Conservation (phyloP, 1,139 yeast species). For the Magnusiomyces magnusii region DNA sequence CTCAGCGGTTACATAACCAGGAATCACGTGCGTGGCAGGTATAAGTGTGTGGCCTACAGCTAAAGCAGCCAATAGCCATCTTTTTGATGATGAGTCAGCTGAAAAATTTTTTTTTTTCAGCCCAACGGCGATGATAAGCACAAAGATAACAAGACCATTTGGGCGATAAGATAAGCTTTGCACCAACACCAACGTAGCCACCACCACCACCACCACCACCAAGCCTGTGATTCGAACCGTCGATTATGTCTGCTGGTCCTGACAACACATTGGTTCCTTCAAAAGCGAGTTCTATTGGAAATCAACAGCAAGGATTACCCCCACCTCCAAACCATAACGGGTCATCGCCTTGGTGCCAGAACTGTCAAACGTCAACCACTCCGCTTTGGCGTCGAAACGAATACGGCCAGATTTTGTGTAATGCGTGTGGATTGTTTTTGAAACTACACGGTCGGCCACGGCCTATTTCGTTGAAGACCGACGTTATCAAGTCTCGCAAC, state of each 20-base stretch:
- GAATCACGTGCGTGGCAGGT: neutral
- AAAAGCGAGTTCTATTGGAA: neutral
- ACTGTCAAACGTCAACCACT: conserved; percentile 86
- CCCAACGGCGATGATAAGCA: neutral
- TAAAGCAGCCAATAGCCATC: neutral
- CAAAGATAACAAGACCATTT: neutral
- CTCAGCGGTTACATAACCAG: neutral
- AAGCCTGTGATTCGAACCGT: neutral
- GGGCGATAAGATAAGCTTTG: neutral
- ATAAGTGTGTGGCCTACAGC: neutral
- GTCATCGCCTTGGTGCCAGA: conserved; percentile 50
- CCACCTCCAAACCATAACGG: conserved; percentile 1
- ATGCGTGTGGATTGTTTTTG: conserved; percentile 89
- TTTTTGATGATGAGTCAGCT: neutral
- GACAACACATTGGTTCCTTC: neutral
- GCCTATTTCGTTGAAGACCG: conserved; percentile 85
- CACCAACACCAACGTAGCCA: neutral
- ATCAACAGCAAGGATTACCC: neutral
- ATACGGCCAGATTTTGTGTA: conserved; percentile 85
- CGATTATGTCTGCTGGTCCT: neutral
- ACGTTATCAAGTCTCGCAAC: conserved; percentile 83
- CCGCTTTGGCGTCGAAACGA: conserved; percentile 96
- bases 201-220: neutral
- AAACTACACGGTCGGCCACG: conserved; percentile 90
- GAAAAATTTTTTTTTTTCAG: neutral